A percentile compares a stretch with the other conserved stretches of the same genome.
phyloP scores from a whole-genome alignment of 2,329 filamentous ascomycete genomes.

The Cordyceps tenuipes region DNA sequence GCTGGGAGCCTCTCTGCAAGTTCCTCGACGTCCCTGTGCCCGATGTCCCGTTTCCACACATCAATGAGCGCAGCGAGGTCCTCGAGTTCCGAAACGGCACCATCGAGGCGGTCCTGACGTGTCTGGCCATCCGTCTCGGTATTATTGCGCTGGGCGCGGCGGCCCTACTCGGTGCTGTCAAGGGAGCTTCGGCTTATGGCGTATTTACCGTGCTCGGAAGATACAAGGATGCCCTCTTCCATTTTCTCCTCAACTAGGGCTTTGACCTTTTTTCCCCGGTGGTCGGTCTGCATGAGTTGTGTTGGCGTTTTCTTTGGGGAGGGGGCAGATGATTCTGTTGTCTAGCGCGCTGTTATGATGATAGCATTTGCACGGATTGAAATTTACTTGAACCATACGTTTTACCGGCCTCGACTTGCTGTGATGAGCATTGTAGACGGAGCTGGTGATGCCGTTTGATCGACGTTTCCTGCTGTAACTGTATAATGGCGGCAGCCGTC shows the following conservation, averaged over 20 bases:
- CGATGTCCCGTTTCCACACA: conserved; percentile 27
- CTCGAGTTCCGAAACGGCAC: conserved; percentile 10
- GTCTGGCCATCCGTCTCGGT: conserved; percentile 2
- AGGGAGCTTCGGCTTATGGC: background rate
- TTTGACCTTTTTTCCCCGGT: background rate
- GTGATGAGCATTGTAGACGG: background rate
- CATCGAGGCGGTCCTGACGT: conserved; percentile 6
- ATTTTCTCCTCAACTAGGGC: background rate
- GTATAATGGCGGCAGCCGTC: no score
- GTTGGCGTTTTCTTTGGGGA: background rate
- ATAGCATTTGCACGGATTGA: conserved; percentile 3
- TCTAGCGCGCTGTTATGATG: conserved; percentile 4
- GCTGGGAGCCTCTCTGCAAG: conserved; percentile 27
- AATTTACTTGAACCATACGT: background rate
- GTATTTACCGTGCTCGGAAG: background rate
- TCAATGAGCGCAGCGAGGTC: conserved; percentile 18
- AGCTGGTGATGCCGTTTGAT: background rate
- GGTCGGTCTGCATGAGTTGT: background rate
- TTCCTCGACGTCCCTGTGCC: conserved; percentile 27
- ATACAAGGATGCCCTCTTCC: conserved; percentile 2
- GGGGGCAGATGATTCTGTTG: background rate
- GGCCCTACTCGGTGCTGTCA: background rate
- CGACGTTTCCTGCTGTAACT: background rate
- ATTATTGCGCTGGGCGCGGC: conserved; percentile 2
- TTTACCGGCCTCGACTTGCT: background rate